Conservation (phyloP, 345 rosid genomes). For the Gossypium turneri region DNA sequence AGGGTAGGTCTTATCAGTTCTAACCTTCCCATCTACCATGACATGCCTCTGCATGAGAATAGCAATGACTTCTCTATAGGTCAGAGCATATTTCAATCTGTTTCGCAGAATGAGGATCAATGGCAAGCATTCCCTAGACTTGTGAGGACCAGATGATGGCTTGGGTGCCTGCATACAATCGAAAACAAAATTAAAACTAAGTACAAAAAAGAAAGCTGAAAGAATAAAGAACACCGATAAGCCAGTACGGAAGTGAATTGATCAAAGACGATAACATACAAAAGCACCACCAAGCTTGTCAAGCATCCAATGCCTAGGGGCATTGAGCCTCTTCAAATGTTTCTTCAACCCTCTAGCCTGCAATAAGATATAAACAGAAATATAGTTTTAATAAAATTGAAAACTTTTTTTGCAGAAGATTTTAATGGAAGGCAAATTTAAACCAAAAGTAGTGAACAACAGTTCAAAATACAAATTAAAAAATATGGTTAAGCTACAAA, state of each 20-base stretch:
- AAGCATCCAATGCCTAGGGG: constrained; percentile 88
- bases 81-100: constrained; percentile 72
- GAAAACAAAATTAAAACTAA: not conserved
- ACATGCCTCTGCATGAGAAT: constrained; percentile 79
- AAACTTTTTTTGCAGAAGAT: not conserved
- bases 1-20: constrained; percentile 81
- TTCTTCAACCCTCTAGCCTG: constrained; percentile 93
- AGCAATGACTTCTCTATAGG: constrained; percentile 58
- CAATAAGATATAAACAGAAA: not conserved
- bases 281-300: constrained; percentile 87
- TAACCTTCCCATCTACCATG: constrained; percentile 73
- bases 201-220: too few relatives aligned
- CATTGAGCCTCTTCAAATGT: constrained; percentile 88
- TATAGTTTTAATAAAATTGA: not conserved
- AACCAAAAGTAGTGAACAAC: not conserved
- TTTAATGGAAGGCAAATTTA: not conserved
- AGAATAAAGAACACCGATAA: not conserved
- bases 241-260: not conserved
- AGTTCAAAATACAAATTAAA: not conserved
- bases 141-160: constrained; percentile 89
- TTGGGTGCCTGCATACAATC: constrained; percentile 58
- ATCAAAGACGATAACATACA: constrained; percentile 31
- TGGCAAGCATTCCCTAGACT: constrained; percentile 80
- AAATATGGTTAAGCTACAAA: not conserved
- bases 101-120: constrained; percentile 59